phyloP scores from a whole-genome alignment of 495 filamentous ascomycete species.

The Astrothelium macrocarpum region DNA sequence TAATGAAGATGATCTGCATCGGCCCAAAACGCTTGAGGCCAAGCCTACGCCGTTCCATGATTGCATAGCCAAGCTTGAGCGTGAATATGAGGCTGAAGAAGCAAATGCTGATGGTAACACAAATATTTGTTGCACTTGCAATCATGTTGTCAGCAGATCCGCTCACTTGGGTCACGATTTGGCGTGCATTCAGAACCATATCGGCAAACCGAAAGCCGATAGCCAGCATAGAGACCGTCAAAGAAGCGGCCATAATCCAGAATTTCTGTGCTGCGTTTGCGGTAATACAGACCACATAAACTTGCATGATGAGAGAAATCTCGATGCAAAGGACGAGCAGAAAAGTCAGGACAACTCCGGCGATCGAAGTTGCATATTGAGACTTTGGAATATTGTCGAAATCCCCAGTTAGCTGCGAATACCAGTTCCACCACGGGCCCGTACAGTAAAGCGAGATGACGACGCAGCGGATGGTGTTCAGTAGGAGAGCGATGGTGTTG shows the following conservation, averaged over 20 bases:
- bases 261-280: constrained; percentile 34
- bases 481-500: constrained; percentile 49
- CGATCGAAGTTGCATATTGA: constrained; percentile 43
- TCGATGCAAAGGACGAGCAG: constrained; percentile 54
- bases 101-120: constrained; percentile 56
- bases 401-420: constrained; percentile 50
- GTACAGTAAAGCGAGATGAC: constrained; percentile 42
- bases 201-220: constrained; percentile 52
- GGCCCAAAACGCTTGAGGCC: constrained; percentile 53
- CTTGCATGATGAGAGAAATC: constrained; percentile 62
- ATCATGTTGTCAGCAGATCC: constrained; percentile 29
- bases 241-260: constrained; percentile 41
- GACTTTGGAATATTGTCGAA: constrained; percentile 39
- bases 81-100: constrained; percentile 70
- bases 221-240: constrained; percentile 43
- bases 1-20: constrained; percentile 62
- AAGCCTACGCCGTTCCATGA: constrained; percentile 46
- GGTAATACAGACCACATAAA: constrained; percentile 50
- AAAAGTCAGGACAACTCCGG: constrained; percentile 44
- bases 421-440: constrained; percentile 47
- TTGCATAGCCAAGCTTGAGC: constrained; percentile 54
- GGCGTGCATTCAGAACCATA: constrained; percentile 41
- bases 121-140: constrained; percentile 42
- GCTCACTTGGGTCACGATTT: constrained; percentile 17
- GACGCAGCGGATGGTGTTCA: constrained; percentile 48